Evolutionary conservation across 495 filamentous ascomycete species (phyloP).

Genomic region (Clavariopsis aquatica): DNA sequence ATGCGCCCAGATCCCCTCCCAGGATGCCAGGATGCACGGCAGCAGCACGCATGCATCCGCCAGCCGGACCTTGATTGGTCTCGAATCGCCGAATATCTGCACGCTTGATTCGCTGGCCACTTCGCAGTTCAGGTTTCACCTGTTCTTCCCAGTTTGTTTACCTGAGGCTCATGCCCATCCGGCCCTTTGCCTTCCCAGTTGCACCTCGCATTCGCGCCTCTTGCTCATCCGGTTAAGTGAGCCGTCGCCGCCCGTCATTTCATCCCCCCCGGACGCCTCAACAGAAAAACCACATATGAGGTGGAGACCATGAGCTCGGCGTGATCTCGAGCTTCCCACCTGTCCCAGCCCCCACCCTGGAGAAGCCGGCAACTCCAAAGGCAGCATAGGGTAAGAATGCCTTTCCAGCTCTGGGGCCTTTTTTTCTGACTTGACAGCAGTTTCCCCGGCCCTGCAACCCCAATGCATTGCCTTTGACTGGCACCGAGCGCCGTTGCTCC

Average conservation of each 20-base stretch:
- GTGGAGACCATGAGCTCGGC: neutral
- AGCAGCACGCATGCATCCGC: conserved; percentile 12
- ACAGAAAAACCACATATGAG: neutral
- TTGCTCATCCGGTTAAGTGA: neutral
- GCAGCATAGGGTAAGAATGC: conserved; percentile 16
- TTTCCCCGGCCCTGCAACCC: neutral
- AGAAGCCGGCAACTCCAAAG: neutral
- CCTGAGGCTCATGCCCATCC: conserved; percentile 4
- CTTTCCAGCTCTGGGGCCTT: neutral
- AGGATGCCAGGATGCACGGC: conserved; percentile 20
- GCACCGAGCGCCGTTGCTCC: neutral
- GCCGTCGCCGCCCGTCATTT: neutral
- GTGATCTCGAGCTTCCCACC: neutral
- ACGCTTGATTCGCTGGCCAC: conserved; percentile 14
- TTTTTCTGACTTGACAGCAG: conserved; percentile 6
- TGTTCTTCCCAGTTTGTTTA: conserved; percentile 36
- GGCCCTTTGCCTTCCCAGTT: conserved; percentile 17
- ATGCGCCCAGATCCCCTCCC: conserved; percentile 22
- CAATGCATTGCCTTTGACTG: conserved; percentile 10
- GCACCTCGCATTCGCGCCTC: conserved; percentile 19
- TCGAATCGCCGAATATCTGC: neutral
- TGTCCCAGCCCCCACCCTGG: neutral
- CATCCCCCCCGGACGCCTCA: neutral
- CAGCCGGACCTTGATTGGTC: conserved; percentile 19
- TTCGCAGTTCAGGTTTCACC: conserved; percentile 25